Evolutionary conservation across 2,329 filamentous ascomycete genomes (phyloP), one percentile per base, ranked within the genome.

Genomic region (Hysterium pulicare): DNA sequence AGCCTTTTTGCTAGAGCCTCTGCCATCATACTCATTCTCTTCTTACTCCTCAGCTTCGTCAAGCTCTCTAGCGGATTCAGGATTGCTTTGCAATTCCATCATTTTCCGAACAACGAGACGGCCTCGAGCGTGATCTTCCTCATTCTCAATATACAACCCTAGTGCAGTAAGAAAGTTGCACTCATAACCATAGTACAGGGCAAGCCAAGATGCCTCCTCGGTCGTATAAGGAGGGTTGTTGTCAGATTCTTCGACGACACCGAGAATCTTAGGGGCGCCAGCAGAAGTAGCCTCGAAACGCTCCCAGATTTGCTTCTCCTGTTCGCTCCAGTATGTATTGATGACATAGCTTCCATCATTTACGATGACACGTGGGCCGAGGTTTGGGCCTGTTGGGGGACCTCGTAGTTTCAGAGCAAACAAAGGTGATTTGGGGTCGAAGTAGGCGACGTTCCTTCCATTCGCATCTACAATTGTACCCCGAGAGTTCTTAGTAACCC

Each of bases 101-200:
- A 67, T 33, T 9, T 38, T 45, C n/a, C 57, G 50, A 19, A 60
- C 32, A 22, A 69, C 59, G 3, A 7, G 10, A 7, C 63, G 47
- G 4, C 67, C 67, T 38, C 68, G 55, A 37, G 53, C 62, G 22
- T 67, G 65, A 41, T 71, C 59, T 33, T 69, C 61, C 3, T 69
- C 62, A 7, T 66, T 60, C 46, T 62, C 46, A 35, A 71, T 68
- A 13, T 43, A 62, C 17, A 70, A 50, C 0, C 59, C 57, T 41
- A 61, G 42, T 5, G 21, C 15, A 2, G 22, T 26, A 3, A 71
- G 55, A 41, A 71, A 70, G 8, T 61, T 46, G 45, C 55, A 68
- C 43, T 70, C 62, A 24, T 44, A 45, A 8, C 49, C 42, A 28
- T 51, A 70, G 38, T 68, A 11, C 6, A 53, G 33, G 38, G 66